phyloP scores from a whole-genome alignment of 2,329 filamentous ascomycete genomes.

The Neonectria magnoliae region DNA sequence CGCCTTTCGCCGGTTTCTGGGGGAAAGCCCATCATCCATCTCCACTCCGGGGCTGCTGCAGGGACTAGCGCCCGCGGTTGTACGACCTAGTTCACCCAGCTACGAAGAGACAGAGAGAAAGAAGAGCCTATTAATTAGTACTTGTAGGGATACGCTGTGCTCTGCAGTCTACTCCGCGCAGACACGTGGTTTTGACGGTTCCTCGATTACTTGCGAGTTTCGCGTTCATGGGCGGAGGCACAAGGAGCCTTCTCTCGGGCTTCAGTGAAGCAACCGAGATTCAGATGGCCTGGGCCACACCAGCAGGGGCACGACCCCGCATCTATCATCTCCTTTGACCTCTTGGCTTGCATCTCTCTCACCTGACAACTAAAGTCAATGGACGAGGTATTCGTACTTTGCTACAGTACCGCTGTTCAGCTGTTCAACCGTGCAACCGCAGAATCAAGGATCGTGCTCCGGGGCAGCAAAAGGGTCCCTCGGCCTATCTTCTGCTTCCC shows the following conservation, averaged over 20 bases:
- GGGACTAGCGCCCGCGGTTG: constrained; percentile 12
- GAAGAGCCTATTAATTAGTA: background rate
- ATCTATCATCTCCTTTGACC: constrained; percentile 15
- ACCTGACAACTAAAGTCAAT: background rate
- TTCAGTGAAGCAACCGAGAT: constrained; percentile 16
- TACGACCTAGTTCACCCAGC: background rate
- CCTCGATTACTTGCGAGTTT: background rate
- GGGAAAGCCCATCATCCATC: background rate
- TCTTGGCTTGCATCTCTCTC: constrained; percentile 9
- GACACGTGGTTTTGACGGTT: background rate
- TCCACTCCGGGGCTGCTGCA: constrained; percentile 12
- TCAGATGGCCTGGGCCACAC: constrained; percentile 2
- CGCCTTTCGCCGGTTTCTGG: background rate
- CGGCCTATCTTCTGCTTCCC: background rate
- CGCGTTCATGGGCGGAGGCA: background rate
- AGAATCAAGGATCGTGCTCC: background rate
- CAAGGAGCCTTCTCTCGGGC: background rate
- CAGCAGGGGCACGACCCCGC: constrained; percentile 18
- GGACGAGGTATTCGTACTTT: background rate
- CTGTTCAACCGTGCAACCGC: background rate
- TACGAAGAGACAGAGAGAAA: background rate
- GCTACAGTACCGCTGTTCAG: background rate
- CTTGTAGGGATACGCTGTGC: background rate
- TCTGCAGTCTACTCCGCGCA: background rate
- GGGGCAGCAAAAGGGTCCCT: background rate